Evolutionary conservation across 495 filamentous ascomycete genomes (phyloP).

Genomic region (Penicillium alfredii): DNA sequence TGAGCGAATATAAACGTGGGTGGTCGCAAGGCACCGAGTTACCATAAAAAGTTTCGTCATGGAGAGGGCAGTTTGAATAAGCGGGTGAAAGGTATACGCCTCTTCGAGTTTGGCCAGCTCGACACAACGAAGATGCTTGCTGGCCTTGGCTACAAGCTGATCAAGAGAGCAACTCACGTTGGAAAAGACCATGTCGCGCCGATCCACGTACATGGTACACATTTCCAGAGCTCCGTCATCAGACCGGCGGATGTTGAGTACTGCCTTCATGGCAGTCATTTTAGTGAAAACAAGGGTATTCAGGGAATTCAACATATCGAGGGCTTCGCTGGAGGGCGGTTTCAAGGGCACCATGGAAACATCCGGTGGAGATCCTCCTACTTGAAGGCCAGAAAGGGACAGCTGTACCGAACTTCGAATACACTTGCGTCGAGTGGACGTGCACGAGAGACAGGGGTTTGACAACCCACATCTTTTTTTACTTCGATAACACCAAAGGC

Average conservation of each 20-base stretch:
- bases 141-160: neutral
- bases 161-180: neutral
- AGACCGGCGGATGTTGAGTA: constrained; percentile 1
- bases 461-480: constrained; percentile 25
- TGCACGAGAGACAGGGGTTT: constrained; percentile 17
- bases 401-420: constrained; percentile 12
- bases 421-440: constrained; percentile 9
- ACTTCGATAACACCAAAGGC: constrained; percentile 18
- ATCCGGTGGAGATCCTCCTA: neutral
- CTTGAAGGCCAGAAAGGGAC: constrained; percentile 4
- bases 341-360: neutral
- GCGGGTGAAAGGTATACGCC: neutral
- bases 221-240: neutral
- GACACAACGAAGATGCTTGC: neutral
- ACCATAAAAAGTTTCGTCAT: constrained; percentile 9
- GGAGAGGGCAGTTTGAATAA: constrained; percentile 5
- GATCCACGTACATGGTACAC: neutral
- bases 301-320: neutral
- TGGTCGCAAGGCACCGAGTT: constrained; percentile 2
- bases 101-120: constrained; percentile 3
- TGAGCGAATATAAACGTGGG: constrained; percentile 1
- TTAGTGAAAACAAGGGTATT: neutral
- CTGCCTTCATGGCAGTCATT: neutral
- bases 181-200: neutral
- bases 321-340: constrained; percentile 5